Percentiles rank a stretch among this genome's conserved stretches.
phyloP scores from a whole-genome alignment of 108 stramenopile genomes.

The Nitzschia inconspicua region DNA sequence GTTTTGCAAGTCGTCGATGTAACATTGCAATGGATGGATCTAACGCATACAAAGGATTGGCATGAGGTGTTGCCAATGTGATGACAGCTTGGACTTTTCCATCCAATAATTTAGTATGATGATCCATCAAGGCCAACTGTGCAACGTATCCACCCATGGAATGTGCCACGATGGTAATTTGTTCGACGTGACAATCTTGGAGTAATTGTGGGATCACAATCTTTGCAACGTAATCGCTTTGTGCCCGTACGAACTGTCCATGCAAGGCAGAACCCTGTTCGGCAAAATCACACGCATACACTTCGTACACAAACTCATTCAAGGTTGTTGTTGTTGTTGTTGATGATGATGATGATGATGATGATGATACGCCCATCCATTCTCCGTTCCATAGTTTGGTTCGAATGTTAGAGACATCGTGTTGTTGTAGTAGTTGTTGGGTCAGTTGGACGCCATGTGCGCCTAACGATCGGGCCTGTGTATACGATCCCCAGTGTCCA shows the following conservation, averaged over 20 bases:
- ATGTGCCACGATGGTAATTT: constrained; percentile 66
- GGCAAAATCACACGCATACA: constrained; percentile 70
- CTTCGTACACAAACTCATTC: constrained; percentile 66
- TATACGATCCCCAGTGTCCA: constrained; percentile 77
- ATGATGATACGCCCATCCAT: not conserved
- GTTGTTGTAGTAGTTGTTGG: not conserved
- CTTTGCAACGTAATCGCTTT: constrained; percentile 55
- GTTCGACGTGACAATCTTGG: constrained; percentile 3
- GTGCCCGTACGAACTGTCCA: constrained; percentile 44
- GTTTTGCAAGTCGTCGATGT: constrained; percentile 1
- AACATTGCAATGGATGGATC: constrained; percentile 50
- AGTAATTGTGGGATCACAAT: constrained; percentile 22
- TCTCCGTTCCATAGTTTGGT: not conserved
- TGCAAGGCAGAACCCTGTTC: constrained; percentile 74
- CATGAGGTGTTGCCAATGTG: constrained; percentile 69
- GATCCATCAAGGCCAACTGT: constrained; percentile 20
- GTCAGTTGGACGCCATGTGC: constrained; percentile 81
- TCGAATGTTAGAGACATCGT: not conserved
- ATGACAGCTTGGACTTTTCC: constrained; percentile 38
- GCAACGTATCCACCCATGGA: constrained; percentile 77
- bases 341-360: not conserved
- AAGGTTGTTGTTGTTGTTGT: constrained; percentile 5
- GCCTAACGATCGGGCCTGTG: constrained; percentile 68
- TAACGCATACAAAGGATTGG: constrained; percentile 51
- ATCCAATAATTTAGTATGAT: not conserved